phyloP scores from a whole-genome alignment of 202 grass and related monocot genomes.

The Schoenoplectus tabernaemontani region DNA sequence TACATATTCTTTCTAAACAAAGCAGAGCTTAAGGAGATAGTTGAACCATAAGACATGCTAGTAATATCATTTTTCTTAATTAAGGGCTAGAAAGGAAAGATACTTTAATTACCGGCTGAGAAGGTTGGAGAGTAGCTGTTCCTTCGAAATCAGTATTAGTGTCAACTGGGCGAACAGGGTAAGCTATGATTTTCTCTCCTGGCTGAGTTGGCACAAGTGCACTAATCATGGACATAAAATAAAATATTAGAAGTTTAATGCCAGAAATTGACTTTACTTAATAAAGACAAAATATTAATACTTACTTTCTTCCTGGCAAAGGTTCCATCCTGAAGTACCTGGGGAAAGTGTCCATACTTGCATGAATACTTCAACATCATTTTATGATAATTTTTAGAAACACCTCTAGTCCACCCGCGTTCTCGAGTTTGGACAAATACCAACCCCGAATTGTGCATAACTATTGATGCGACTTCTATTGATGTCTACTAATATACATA shows the following conservation, averaged over 20 bases:
- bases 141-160: slow-evolving; percentile 95
- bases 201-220: slow-evolving; percentile 71
- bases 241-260: slow-evolving; percentile 6
- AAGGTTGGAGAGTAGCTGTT: slow-evolving; percentile 83
- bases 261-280: slow-evolving; percentile 24
- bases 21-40: background rate
- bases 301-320: slow-evolving; percentile 95
- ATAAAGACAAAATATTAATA: slow-evolving; percentile 19
- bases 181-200: slow-evolving; percentile 70
- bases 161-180: slow-evolving; percentile 91
- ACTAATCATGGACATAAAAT: slow-evolving; percentile 42
- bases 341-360: slow-evolving; percentile 10
- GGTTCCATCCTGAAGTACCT: slow-evolving; percentile 98
- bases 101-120: slow-evolving; percentile 59
- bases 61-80: background rate
- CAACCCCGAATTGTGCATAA: background rate
- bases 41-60: background rate
- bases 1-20: slow-evolving; percentile 5
- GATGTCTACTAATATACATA: background rate
- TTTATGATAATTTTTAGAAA: slow-evolving; percentile 15
- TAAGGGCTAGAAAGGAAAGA: slow-evolving; percentile 15
- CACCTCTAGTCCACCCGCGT: background rate
- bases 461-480: background rate
- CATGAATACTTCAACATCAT: background rate
- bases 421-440: background rate